Evolutionary conservation across 176 grass and related monocot genomes (phyloP), one percentile per base, ranked within the genome.

Genomic region (Carex kokanica): DNA sequence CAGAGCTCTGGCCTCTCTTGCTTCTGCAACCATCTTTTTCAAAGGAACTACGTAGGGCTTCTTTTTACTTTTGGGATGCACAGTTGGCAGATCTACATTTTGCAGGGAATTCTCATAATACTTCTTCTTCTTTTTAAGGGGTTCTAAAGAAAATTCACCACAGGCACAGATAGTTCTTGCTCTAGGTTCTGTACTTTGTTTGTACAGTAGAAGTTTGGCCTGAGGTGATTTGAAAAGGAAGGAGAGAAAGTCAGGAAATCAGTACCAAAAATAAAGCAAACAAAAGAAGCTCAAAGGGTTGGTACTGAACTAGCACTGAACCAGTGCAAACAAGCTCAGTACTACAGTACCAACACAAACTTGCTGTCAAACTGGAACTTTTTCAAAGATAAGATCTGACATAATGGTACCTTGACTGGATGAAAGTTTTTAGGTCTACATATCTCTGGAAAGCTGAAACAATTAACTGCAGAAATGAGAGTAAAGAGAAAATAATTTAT

Each of bases 51-150:
- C 71, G 79, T 84, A 98, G 0, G 92, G 92, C 72, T 98, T 98
- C 87, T 91, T 98, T 78, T 98, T 98, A n/a, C 87, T 88, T 79
- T 90, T 95, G 51, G 92, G 91, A 21, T 86, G 91, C 82, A 91
- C 58, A 77, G 87, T 54, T 66, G 89, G 96, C 64, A 98, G 88
- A 87, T 98, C 96, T 79, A 95, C 70, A 84, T 98, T 95, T 86
- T 98, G 96, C 12, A 49, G 73, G 73, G 45, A 12, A 25, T 83
- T 57, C 60, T 73, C 71, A 79, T 80, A 79, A 25, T 59, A 56
- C 45, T 63, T 80, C n/a, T 55, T 73, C 17, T 55, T 73, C 12
- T 36, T 77, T 53, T 9, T 32, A 56, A 38, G 52, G 62, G 81
- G 32, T 56, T 87, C 79, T 52, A 54, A 66, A 49, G 43, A 36